Conservation (phyloP, 306 rosid genomes). For the Cucumis cinereus region DNA sequence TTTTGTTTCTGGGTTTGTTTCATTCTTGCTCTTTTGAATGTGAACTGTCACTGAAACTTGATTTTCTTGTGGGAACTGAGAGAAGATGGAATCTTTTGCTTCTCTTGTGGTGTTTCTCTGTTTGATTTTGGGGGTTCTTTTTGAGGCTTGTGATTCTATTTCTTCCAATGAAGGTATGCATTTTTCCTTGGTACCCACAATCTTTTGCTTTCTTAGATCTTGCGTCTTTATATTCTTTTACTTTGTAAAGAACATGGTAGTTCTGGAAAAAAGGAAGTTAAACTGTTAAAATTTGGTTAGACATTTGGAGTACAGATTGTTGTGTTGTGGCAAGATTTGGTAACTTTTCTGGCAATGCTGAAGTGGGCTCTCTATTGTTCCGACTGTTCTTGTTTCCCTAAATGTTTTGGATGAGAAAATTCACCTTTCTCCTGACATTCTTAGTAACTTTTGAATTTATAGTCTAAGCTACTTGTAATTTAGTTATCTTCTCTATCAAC, state of each 20-base stretch:
- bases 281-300: background rate
- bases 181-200: background rate
- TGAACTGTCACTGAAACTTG: constrained; percentile 21
- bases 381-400: background rate
- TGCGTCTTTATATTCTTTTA: constrained; percentile 11
- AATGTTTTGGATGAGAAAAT: background rate
- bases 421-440: background rate
- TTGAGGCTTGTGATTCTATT: constrained; percentile 31
- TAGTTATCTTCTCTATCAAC: background rate
- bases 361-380: background rate
- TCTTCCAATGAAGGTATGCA: constrained; percentile 56
- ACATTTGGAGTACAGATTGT: background rate
- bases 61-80: constrained; percentile 9
- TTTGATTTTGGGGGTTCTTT: constrained; percentile 27
- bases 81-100: constrained; percentile 35
- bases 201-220: constrained; percentile 39
- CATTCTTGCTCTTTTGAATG: constrained; percentile 15
- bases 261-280: background rate
- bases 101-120: constrained; percentile 29
- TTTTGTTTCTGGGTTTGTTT: background rate
- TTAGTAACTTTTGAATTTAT: background rate
- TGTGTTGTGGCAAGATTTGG: background rate
- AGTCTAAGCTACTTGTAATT: background rate
- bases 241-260: constrained; percentile 3
- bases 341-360: background rate